Evolutionary conservation across 78 protist genomes (phyloP), one percentile per base, ranked within the genome.

Genomic region (Protostelium mycophagum): DNA sequence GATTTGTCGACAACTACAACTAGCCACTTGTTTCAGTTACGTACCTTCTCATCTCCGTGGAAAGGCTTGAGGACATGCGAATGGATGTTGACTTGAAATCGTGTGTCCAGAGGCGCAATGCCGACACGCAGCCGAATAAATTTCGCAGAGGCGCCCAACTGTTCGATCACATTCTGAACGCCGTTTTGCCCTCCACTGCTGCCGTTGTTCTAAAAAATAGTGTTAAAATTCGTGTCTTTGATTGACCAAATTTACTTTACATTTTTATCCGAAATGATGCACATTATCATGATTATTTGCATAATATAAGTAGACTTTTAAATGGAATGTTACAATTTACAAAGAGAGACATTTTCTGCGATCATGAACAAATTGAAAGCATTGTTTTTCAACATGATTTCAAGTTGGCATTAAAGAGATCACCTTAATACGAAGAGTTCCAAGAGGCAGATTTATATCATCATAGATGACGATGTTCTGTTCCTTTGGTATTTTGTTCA

Each of bases 121-220:
- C 73, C 73, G 16, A 51, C 5, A 16, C 73, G 73, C 16, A 51
- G 16, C 73, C 73, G 5, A 5, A 51, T 16, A 51, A 51, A 51
- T 51, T 51, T 51, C 73, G 73, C 73, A 5, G 73, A 51, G 5
- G 5, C 16, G 5, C 88, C 91, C 36, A 92, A 51, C 31, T 88
- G 37, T 0, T 63, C 63, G 34, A 92, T 92, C n/a, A 92, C 85
- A 63, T 87, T 63, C 0, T 88, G 90, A 35, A 92, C 37, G 28
- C 94, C 94, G n/a, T 92, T 92, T 34, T 92, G 94, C 63, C 91
- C 91, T 34, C 89, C 91, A 28, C 83, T 29, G 28, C 91, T 89
- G 85, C 94, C 94, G 35, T 88, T 91, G 16, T 37, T 0, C 83
- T 73, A 87, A 85, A 92, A 35, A n/a, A n/a, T n/a, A n/a, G n/a